phyloP scores from a whole-genome alignment of 176 grass and related monocot species.

The Oryza meyeriana region DNA sequence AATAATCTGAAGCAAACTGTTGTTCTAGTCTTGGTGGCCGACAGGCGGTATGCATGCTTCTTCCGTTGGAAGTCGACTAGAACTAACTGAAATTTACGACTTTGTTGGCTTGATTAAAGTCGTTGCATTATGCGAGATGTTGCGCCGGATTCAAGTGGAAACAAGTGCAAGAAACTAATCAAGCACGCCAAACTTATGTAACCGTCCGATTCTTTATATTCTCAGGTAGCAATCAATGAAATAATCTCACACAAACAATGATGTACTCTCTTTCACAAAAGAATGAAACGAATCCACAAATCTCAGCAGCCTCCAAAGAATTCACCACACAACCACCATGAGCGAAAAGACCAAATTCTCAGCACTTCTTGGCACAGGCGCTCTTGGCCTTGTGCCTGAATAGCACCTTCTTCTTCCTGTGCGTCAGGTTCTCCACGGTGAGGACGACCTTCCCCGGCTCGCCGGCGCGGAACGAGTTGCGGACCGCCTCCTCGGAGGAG shows the following conservation, averaged over 20 bases:
- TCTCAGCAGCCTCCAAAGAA: slow-evolving; percentile 14
- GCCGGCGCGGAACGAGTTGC: slow-evolving; percentile 73
- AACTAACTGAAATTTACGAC: too few relatives aligned
- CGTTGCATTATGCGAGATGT: neutral
- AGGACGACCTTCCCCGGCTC: slow-evolving; percentile 81
- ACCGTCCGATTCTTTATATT: neutral
- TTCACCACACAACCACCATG: neutral
- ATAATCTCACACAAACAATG: neutral
- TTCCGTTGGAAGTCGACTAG: too few relatives aligned
- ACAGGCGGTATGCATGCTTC: too few relatives aligned
- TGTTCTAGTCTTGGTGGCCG: too few relatives aligned
- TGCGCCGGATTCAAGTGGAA: too few relatives aligned
- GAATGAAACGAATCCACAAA: slow-evolving; percentile 31
- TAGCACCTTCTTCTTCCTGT: slow-evolving; percentile 80
- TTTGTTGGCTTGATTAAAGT: neutral
- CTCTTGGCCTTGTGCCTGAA: slow-evolving; percentile 80
- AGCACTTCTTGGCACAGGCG: slow-evolving; percentile 51
- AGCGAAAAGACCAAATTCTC: neutral
- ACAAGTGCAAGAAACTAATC: too few relatives aligned
- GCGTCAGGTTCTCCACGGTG: slow-evolving; percentile 67
- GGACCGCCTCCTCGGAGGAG: slow-evolving; percentile 50
- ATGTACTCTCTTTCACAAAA: slow-evolving; percentile 17
- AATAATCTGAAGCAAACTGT: too few relatives aligned
- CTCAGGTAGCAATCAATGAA: neutral
- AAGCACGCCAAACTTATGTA: neutral